Conservation (phyloP, 2,329 filamentous ascomycete genomes). For the Pyrenophora teres region DNA sequence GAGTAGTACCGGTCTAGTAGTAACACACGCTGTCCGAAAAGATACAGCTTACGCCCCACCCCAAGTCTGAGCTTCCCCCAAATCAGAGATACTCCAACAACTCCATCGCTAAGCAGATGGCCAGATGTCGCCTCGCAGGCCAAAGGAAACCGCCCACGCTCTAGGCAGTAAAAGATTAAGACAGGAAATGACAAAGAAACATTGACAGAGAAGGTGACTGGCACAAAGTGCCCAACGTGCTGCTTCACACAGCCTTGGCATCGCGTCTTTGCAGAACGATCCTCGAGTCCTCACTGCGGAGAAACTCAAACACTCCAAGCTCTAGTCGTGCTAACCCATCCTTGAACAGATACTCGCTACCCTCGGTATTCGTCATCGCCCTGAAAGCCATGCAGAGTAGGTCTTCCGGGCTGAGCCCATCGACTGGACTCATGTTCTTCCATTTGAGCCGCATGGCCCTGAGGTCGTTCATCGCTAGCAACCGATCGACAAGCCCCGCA, state of each 20-base stretch:
- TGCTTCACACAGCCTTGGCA: conserved; percentile 6
- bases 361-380: conserved; percentile 41
- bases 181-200: not conserved
- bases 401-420: conserved; percentile 41
- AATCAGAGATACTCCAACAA: conserved; percentile 12
- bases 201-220: not conserved
- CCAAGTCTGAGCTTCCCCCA: not conserved
- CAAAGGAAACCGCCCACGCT: conserved; percentile 6
- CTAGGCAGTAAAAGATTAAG: conserved; percentile 8
- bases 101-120: conserved; percentile 32
- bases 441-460: conserved; percentile 42
- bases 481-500: conserved; percentile 36
- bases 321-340: conserved; percentile 38
- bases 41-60: not conserved
- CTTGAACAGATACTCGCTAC: conserved; percentile 42
- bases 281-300: conserved; percentile 38
- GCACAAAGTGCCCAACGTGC: not conserved
- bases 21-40: conserved; percentile 7
- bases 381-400: conserved; percentile 40
- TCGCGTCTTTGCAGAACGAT: conserved; percentile 39
- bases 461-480: conserved; percentile 44
- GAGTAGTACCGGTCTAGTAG: conserved; percentile 6
- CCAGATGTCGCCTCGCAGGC: not conserved
- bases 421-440: conserved; percentile 44
- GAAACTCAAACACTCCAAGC: conserved; percentile 38